Evolutionary conservation across 306 rosid genomes (phyloP).

Genomic region (Prunus mume): DNA sequence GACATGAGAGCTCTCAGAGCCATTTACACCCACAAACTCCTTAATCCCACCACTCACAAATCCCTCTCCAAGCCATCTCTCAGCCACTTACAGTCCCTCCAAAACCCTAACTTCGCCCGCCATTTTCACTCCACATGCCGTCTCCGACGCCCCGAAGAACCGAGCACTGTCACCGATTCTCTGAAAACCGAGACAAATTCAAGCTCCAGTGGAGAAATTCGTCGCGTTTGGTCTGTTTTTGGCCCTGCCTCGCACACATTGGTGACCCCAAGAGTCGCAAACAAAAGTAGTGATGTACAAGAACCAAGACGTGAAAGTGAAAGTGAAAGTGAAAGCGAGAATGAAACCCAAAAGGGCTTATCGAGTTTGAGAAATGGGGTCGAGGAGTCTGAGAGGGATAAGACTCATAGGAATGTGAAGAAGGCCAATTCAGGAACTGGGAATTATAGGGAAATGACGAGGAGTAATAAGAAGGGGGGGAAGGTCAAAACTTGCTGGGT

Average conservation of each 20-base stretch:
- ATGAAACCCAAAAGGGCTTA: constrained; percentile 6
- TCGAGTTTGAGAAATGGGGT: constrained; percentile 5
- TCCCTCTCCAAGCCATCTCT: constrained; percentile 21
- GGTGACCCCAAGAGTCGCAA: constrained; percentile 4
- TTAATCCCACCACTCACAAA: constrained; percentile 9
- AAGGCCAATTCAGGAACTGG: constrained; percentile 25
- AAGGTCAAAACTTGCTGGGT: constrained; percentile 61
- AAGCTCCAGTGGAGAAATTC: not conserved
- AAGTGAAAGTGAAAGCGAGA: not conserved
- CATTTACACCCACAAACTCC: constrained; percentile 36
- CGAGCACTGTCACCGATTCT: constrained; percentile 18
- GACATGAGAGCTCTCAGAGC: constrained; percentile 55
- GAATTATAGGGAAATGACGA: constrained; percentile 4
- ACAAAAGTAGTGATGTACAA: not conserved
- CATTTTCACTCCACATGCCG: constrained; percentile 25
- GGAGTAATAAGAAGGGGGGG: constrained; percentile 44
- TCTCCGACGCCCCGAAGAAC: constrained; percentile 13
- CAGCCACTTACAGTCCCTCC: constrained; percentile 31
- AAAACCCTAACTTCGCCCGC: constrained; percentile 29
- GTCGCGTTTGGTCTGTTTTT: constrained; percentile 46
- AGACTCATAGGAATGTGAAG: constrained; percentile 19
- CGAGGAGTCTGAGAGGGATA: constrained; percentile 9
- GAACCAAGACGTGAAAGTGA: constrained; percentile 13
- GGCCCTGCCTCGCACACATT: constrained; percentile 18
- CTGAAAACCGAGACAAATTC: constrained; percentile 13